These are phyloP conservation scores for Vanrija sp. DNA, from an alignment of 1,284 basidiomycete genomes.

Conservation along the genomic window DNA sequence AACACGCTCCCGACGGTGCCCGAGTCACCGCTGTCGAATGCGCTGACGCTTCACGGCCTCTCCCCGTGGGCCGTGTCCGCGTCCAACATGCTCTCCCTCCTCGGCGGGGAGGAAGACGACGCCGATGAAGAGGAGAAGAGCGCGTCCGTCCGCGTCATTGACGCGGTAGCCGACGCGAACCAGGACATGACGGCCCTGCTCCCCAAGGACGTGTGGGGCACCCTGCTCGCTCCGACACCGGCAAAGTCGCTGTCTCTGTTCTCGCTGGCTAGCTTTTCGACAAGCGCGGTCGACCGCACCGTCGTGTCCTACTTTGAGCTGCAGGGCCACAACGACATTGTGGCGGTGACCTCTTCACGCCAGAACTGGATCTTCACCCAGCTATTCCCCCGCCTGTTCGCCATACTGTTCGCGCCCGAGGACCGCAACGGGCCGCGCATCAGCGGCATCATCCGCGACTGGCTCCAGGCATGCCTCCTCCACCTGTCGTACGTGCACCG, in stretches of 20 bases:
- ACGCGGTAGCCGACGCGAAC: no score
- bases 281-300: conserved; percentile 1
- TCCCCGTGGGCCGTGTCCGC: no score
- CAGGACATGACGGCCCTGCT: no score
- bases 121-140: no score
- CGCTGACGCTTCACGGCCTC: no score
- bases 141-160: no score
- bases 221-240: no score
- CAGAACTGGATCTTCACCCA: conserved; percentile 24
- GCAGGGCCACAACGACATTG: conserved; percentile 20
- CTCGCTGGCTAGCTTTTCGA: conserved; percentile 6
- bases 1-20: no score
- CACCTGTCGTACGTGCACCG: conserved; percentile 20
- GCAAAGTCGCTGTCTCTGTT: background rate
- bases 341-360: conserved; percentile 3
- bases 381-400: conserved; percentile 18
- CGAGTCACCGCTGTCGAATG: no score
- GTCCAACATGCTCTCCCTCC: no score
- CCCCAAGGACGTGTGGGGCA: no score
- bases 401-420: conserved; percentile 1
- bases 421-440: background rate
- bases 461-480: conserved; percentile 15
- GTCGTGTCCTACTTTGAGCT: conserved; percentile 21
- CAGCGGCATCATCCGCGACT: conserved; percentile 7
- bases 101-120: no score